Base-by-base conservation (phyloP, 2,329 filamentous ascomycete genomes). In the Fusarium longipes region DNA sequence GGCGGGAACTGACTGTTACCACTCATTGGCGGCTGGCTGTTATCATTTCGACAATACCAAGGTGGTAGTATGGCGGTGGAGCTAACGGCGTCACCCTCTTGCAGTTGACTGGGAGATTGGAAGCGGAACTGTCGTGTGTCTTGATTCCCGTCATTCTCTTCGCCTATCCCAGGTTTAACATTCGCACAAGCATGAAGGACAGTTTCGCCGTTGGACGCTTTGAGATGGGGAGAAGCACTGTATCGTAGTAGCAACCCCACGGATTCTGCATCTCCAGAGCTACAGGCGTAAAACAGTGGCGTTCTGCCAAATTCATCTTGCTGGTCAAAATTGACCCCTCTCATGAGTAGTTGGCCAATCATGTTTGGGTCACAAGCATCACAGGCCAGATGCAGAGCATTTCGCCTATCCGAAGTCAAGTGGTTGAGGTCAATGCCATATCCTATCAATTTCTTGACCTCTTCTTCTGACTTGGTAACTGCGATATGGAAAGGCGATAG, bases 141-240 rank as follows among this genome's bases (percentile, higher is more conserved):
- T 8, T 47, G 33, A 6, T 14, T 30, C 10, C 36, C 38, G 5
- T 25, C 8, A 3, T 65, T 57, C 65, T 67, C 67, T n/a, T 69
- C 27, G 12, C 29, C 44, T 32, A 67, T 53, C 18, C 72, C 67
- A 3, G 10, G 18, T 38, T 14, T 38, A 6, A 51, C 38, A 9
- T 63, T 27, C 2, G 65, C 70, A 33, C 67, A 72, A 3, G 70
- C 67, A 43, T 72, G 70, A 1, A 72, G 54, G 27, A 43, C 56
- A 8, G 53, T 70, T 5, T 50, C 30, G 1, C 29, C 27, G 10
- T 61, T 9, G 0, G 30, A 39, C 11, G 68, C 67, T 4, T 57
- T 8, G 1, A 18, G 32, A 11, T 52, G 24, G 5, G 35, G 29
- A 8, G 52, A 39, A 4, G 60, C 70, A 3, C 67, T 65, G 15